These are phyloP conservation scores for Plasmodium fragile DNA, from an alignment of 169 alveolate genomes.

Conservation along the genomic window DNA sequence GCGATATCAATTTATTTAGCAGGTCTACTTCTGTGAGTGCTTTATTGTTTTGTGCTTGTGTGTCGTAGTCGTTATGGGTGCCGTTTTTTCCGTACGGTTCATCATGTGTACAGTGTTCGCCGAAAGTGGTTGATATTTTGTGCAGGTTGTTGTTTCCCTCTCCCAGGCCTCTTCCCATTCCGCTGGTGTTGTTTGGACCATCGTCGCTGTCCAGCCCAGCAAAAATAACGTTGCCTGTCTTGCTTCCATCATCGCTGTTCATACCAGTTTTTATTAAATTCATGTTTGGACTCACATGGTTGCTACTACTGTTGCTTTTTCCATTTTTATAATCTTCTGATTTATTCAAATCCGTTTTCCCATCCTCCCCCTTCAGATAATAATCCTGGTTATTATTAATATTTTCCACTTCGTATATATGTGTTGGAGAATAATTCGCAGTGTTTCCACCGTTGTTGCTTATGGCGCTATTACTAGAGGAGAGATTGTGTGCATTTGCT, in stretches of 20 bases:
- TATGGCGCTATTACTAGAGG: slow-evolving; percentile 51
- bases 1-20: slow-evolving; percentile 19
- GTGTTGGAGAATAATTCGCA: slow-evolving; percentile 61
- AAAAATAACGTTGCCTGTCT: neutral
- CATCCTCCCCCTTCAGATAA: slow-evolving; percentile 36
- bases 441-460: slow-evolving; percentile 23
- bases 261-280: neutral
- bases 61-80: neutral
- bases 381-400: slow-evolving; percentile 28
- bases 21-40: neutral
- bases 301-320: slow-evolving; percentile 6
- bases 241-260: slow-evolving; percentile 23
- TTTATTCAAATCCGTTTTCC: slow-evolving; percentile 16
- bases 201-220: neutral
- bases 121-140: neutral
- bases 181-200: neutral
- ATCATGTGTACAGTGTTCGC: neutral
- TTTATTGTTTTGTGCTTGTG: neutral
- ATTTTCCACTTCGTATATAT: slow-evolving; percentile 61
- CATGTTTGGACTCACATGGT: neutral
- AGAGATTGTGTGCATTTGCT: neutral
- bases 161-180: neutral
- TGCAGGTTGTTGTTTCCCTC: neutral
- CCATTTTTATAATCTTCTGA: slow-evolving; percentile 36
- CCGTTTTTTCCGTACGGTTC: slow-evolving; percentile 6